phyloP scores from a whole-genome alignment of 2,329 filamentous ascomycete genomes.

The Trichophyton verrucosum region DNA sequence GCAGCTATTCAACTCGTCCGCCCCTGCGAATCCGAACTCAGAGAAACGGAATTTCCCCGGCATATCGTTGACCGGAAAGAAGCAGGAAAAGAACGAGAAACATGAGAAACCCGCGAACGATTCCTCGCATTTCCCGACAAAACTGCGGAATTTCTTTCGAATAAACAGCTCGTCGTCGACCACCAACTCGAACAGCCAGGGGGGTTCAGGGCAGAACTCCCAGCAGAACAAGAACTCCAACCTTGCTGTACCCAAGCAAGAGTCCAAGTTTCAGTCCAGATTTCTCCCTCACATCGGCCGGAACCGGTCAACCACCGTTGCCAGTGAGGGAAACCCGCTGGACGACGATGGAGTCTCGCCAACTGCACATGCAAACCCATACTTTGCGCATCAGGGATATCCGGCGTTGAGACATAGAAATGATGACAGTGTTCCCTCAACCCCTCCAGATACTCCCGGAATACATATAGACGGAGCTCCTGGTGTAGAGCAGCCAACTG shows the following conservation, averaged over 20 bases:
- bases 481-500: slow-evolving; percentile 54
- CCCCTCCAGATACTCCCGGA: slow-evolving; percentile 78
- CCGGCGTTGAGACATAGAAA: slow-evolving; percentile 90
- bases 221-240: slow-evolving; percentile 32
- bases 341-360: slow-evolving; percentile 86
- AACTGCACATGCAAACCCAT: slow-evolving; percentile 88
- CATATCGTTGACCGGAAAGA: slow-evolving; percentile 34
- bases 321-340: slow-evolving; percentile 81
- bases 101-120: slow-evolving; percentile 28
- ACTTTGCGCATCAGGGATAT: slow-evolving; percentile 92
- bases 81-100: slow-evolving; percentile 12
- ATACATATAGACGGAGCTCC: slow-evolving; percentile 60
- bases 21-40: slow-evolving; percentile 28
- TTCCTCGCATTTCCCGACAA: slow-evolving; percentile 45
- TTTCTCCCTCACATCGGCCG: slow-evolving; percentile 81
- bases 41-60: slow-evolving; percentile 38
- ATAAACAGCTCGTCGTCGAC: slow-evolving; percentile 40
- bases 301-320: slow-evolving; percentile 78
- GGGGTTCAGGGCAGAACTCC: slow-evolving; percentile 19
- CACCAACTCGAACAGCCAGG: slow-evolving; percentile 20
- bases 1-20: slow-evolving; percentile 30
- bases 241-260: slow-evolving; percentile 40
- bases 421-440: slow-evolving; percentile 81
- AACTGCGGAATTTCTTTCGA: slow-evolving; percentile 58
- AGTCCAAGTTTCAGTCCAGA: slow-evolving; percentile 62